Base-by-base conservation (phyloP, 2,329 filamentous ascomycete species). In the Talaromyces piceae region DNA sequence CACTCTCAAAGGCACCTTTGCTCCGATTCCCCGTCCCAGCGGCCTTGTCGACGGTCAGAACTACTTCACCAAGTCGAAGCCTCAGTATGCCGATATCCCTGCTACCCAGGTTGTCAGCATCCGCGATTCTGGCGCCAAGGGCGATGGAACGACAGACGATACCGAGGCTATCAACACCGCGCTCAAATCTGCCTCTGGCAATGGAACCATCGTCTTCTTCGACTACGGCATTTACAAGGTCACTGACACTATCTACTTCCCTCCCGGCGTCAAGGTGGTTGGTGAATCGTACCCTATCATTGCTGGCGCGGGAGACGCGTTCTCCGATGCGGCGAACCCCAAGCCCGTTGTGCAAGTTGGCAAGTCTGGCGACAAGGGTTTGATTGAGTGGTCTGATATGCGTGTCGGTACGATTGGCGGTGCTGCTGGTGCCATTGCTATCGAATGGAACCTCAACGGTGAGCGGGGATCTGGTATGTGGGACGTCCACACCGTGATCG, bases 121-220 rank as follows among this genome's bases (percentile, higher is more conserved):
- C 25, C 67, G 75, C 46, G 64, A 57, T 51, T 58, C 60, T 54
- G 68, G 73, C 50, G 71, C 70, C 5, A 71, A 59, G 41, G 80
- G 80, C 56, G 81, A 85, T 59, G 83, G 83, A 13, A 68, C 72
- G 0, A 86, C 85, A 25, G 91, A 97, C 66, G 91, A 96, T 64
- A 95, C 91, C 0, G 83, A 71, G 1, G 88, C 91, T 52, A 95
- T 97, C 78, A 96, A 95, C 73, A 68, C 73, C 31, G 90, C 90
- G 57, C 80, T 86, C 60, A 69, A 73, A 59, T 64, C 62, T 3
- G 79, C 81, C 3, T 72, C 72, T 2, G 60, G 67, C 0, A 60
- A 66, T n/a, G 70, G 71, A 16, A 73, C 77, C 54, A 70, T 83
- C 43, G 63, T 81, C 7, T 82, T 76, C 67, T 72, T 83, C 52